Evolutionary conservation across 169 alveolate species (phyloP).

Genomic region (Plasmodium malariae): DNA sequence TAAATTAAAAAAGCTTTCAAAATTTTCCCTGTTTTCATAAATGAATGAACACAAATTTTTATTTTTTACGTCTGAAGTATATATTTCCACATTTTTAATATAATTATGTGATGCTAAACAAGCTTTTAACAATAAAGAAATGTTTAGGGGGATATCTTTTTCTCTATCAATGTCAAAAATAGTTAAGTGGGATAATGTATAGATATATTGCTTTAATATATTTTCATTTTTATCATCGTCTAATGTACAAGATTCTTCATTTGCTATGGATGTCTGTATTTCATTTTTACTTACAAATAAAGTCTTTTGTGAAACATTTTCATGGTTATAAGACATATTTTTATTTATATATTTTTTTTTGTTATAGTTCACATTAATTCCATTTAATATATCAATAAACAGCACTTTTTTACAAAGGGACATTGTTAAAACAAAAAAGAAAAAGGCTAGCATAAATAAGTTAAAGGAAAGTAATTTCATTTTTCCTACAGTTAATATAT

Average conservation of each 20-base stretch:
- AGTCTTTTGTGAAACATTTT: slow-evolving; percentile 12
- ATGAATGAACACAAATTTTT: slow-evolving; percentile 58
- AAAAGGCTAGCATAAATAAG: slow-evolving; percentile 3
- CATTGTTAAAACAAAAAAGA: background rate
- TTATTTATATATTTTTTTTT: slow-evolving; percentile 28
- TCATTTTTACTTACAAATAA: background rate
- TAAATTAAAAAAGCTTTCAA: slow-evolving; percentile 33
- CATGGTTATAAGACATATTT: background rate
- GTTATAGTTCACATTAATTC: slow-evolving; percentile 26
- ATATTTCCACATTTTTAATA: slow-evolving; percentile 60
- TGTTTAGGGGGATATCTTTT: slow-evolving; percentile 38
- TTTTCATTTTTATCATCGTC: slow-evolving; percentile 23
- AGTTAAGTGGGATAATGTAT: slow-evolving; percentile 63
- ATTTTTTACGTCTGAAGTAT: slow-evolving; percentile 36
- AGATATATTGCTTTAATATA: slow-evolving; percentile 43
- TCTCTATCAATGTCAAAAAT: slow-evolving; percentile 59
- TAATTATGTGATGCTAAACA: slow-evolving; percentile 64
- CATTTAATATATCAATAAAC: slow-evolving; percentile 38
- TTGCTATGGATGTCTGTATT: slow-evolving; percentile 12
- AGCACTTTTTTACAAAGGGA: slow-evolving; percentile 33
- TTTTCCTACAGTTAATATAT: background rate
- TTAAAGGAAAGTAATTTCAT: background rate
- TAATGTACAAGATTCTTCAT: background rate
- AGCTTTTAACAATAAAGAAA: slow-evolving; percentile 63
- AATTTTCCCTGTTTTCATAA: slow-evolving; percentile 34